Evolutionary conservation across 2,329 filamentous ascomycete species (phyloP).

Genomic region (Alternaria novae-zelandiae): DNA sequence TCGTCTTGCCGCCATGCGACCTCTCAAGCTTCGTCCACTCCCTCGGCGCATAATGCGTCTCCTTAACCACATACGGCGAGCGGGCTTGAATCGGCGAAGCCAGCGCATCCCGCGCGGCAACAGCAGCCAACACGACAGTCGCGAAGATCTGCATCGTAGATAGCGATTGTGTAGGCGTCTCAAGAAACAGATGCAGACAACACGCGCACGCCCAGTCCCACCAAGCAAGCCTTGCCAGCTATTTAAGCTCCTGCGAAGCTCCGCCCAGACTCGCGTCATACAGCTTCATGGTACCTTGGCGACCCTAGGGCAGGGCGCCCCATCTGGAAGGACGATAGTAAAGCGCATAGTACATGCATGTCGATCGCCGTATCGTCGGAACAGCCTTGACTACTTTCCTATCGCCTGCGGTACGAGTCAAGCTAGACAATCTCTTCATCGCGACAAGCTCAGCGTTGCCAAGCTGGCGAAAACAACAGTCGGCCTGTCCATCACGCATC

Average conservation of each 20-base stretch:
- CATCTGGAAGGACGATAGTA: constrained; percentile 7
- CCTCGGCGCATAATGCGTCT: constrained; percentile 59
- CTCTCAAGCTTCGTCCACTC: constrained; percentile 58
- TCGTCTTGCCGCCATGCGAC: constrained; percentile 56
- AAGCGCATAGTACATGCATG: constrained; percentile 4
- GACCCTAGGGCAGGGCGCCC: not conserved
- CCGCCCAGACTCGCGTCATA: not conserved
- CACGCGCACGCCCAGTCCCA: not conserved
- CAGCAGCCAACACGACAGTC: constrained; percentile 32
- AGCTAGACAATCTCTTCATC: not conserved
- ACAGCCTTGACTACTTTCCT: not conserved
- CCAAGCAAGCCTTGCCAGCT: constrained; percentile 4
- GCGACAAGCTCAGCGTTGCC: not conserved
- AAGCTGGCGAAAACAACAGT: not conserved
- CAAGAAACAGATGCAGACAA: not conserved
- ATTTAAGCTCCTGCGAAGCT: constrained; percentile 8
- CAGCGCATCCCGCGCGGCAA: constrained; percentile 39
- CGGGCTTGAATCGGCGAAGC: constrained; percentile 48
- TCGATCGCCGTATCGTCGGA: not conserved
- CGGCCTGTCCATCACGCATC: not conserved
- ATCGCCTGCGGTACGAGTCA: not conserved
- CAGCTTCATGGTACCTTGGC: not conserved
- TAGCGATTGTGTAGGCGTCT: not conserved
- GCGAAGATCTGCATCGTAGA: constrained; percentile 19
- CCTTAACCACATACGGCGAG: constrained; percentile 61